Evolutionary conservation across 2,329 filamentous ascomycete species (phyloP), one percentile per base, ranked within the genome.

Genomic region (Diplodia scrobiculata): DNA sequence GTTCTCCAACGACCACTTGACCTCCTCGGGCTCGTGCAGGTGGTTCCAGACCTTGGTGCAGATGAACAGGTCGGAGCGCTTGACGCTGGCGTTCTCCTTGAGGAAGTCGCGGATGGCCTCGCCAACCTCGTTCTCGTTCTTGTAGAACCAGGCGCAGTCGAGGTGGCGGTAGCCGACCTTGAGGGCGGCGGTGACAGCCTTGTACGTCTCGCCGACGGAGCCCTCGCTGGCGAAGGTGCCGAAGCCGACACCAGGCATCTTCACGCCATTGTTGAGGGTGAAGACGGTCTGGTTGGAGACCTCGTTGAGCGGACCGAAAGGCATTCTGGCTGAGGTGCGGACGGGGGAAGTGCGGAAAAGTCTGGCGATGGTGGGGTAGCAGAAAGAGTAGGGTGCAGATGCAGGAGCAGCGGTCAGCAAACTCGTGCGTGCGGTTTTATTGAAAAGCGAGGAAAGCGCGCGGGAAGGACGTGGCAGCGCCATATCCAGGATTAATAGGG

Each of bases 211-310:
- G 67, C 82, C 76, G 14, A 81, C 81, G n/a, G 87, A 84, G 66
- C 87, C 88, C 78, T 91, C 88, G 75, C 84, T 89, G 69, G 84
- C 84, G 76, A 90, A 92, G 68, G 91, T 88, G 66, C 90, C 90
- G 72, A 91, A 91, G 45, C 89, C 90, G 17, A 92, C 82, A 45
- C 82, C 83, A 53, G 90, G 90, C 41, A 91, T 88, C 73, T 81
- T 82, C 67, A 88, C 84, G 71, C 84, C 84, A 73, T 85, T 86
- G 79, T 77, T 82, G 62, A 86, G 79, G 69, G 76, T 84, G 77
- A 82, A 85, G 53, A 79, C 80, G 73, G 79, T 78, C 45, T 71
- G 67, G 72, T 76, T 77, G 50, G 59, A 63, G 66, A 67, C 66
- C 17, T 67, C 59, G 25, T 52, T 58, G 45, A 64, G 66, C 52